phyloP scores from a whole-genome alignment of 2,329 filamentous ascomycete genomes.

The Neofusicoccum laricinum region DNA sequence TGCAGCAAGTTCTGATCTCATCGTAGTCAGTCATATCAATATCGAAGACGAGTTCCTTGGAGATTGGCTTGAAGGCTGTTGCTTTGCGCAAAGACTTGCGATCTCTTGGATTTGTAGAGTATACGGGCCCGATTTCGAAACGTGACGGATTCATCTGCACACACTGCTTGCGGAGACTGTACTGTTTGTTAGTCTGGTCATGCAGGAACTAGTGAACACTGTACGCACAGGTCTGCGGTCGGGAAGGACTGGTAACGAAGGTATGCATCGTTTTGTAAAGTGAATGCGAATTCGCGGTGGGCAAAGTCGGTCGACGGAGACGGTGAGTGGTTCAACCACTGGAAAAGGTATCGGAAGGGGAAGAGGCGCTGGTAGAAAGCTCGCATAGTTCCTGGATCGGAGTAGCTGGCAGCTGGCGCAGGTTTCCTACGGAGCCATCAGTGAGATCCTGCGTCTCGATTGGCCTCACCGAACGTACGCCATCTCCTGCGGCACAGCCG shows the following conservation, averaged over 20 bases:
- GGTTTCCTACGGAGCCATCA: slow-evolving; percentile 19
- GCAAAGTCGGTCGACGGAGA: slow-evolving; percentile 83
- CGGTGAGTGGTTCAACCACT: slow-evolving; percentile 95
- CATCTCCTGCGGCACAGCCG: slow-evolving; percentile 47
- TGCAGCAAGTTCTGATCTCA: slow-evolving; percentile 91
- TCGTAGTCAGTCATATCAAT: slow-evolving; percentile 99
- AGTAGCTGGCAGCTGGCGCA: slow-evolving; percentile 46
- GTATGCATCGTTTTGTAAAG: slow-evolving; percentile 87
- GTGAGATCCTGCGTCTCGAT: background rate
- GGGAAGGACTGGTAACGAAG: slow-evolving; percentile 83
- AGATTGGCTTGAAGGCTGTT: slow-evolving; percentile 77
- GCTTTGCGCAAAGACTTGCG: slow-evolving; percentile 82
- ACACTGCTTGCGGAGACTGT: slow-evolving; percentile 83
- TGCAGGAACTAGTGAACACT: background rate
- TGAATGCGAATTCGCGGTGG: slow-evolving; percentile 94
- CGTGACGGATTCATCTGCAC: slow-evolving; percentile 83
- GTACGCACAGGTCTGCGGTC: slow-evolving; percentile 58
- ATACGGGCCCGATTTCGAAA: slow-evolving; percentile 98
- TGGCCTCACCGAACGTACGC: slow-evolving; percentile 32
- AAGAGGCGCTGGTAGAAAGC: slow-evolving; percentile 96
- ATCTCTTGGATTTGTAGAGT: slow-evolving; percentile 89
- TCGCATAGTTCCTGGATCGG: slow-evolving; percentile 81
- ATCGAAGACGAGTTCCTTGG: slow-evolving; percentile 97
- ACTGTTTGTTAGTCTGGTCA: background rate
- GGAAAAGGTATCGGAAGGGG: slow-evolving; percentile 90